Percentiles rank a stretch among this genome's conserved stretches.
Conservation (phyloP, 805 yeast genomes). For the Starmerella tilneyi region DNA sequence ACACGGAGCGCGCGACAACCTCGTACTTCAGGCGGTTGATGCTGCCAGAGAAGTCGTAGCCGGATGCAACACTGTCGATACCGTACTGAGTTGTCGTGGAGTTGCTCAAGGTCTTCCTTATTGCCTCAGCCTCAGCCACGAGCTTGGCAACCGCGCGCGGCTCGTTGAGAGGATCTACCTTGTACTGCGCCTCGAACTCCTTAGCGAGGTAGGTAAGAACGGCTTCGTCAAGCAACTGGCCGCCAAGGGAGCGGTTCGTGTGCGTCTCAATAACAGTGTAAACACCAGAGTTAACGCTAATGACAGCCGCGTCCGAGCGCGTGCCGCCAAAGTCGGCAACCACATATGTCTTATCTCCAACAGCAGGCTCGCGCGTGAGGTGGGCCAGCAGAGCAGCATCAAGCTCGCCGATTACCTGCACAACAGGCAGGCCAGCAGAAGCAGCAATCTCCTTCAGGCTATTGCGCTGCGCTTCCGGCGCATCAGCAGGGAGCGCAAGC, state of each 20-base stretch:
- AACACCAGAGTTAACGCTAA: conserved; percentile 89
- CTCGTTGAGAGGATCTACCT: conserved; percentile 67
- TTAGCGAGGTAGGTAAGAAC: conserved; percentile 76
- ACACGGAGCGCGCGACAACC: conserved; percentile 67
- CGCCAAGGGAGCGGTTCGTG: conserved; percentile 77
- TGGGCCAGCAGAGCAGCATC: conserved; percentile 84
- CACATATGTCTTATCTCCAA: conserved; percentile 60
- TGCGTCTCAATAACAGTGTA: conserved; percentile 78
- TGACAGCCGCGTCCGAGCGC: conserved; percentile 88
- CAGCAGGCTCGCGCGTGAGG: conserved; percentile 38
- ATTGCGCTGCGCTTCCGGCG: conserved; percentile 59
- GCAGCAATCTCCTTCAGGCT: conserved; percentile 52
- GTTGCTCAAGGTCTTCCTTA: conserved; percentile 86
- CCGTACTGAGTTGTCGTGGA: conserved; percentile 83
- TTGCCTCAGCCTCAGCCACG: conserved; percentile 65
- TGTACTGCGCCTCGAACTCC: conserved; percentile 84
- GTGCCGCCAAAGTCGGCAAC: conserved; percentile 97
- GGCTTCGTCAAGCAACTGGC: conserved; percentile 71
- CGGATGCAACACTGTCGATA: conserved; percentile 88
- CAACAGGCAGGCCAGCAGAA: conserved; percentile 64
- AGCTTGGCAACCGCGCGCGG: conserved; percentile 84
- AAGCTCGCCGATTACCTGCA: conserved; percentile 88
- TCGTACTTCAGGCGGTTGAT: conserved; percentile 92
- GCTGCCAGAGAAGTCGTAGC: conserved; percentile 83
- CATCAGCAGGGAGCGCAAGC: conserved; percentile 82